Percentiles rank a stretch among this genome's conserved stretches.
Conservation (phyloP, 805 yeast genomes). For the Wickerhamiella domercqiae region DNA sequence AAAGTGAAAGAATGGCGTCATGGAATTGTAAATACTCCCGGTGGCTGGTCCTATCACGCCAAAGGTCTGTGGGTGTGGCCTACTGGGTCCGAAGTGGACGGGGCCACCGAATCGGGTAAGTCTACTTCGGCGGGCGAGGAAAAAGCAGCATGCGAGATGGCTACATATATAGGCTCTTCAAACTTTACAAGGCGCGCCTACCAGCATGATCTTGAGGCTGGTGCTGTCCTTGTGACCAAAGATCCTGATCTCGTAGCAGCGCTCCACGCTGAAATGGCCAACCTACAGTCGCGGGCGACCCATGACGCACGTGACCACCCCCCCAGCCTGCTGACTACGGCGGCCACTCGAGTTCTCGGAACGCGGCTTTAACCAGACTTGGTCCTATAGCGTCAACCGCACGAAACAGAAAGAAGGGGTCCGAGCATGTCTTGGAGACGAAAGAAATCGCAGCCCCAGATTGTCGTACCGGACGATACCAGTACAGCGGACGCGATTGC, state of each 20-base stretch:
- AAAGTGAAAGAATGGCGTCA: slow-evolving; percentile 68
- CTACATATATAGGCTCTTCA: slow-evolving; percentile 81
- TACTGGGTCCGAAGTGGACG: slow-evolving; percentile 21
- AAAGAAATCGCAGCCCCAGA: too few relatives aligned
- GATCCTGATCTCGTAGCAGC: slow-evolving; percentile 40
- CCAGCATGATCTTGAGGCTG: slow-evolving; percentile 72
- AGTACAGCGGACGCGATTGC: too few relatives aligned
- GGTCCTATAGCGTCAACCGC: too few relatives aligned
- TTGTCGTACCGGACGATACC: too few relatives aligned
- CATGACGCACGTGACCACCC: slow-evolving; percentile 13
- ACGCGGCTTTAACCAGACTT: slow-evolving; percentile 1
- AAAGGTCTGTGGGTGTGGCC: slow-evolving; percentile 73
- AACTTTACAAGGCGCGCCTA: slow-evolving; percentile 88
- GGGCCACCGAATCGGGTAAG: slow-evolving; percentile 7
- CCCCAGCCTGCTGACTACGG: slow-evolving; percentile 1
- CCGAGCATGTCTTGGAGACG: too few relatives aligned
- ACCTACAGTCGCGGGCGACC: slow-evolving; percentile 39
- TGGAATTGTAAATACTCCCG: slow-evolving; percentile 65
- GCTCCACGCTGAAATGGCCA: slow-evolving; percentile 49
- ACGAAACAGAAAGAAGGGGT: too few relatives aligned
- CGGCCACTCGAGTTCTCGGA: not conserved
- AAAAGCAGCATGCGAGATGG: slow-evolving; percentile 5
- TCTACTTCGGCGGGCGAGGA: slow-evolving; percentile 32
- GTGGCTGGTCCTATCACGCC: slow-evolving; percentile 97
- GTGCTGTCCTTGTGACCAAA: slow-evolving; percentile 62